Percentiles rank a stretch among this genome's conserved stretches.
Evolutionary conservation across 345 rosid species (phyloP).

Genomic region (Citrus cavaleriei): DNA sequence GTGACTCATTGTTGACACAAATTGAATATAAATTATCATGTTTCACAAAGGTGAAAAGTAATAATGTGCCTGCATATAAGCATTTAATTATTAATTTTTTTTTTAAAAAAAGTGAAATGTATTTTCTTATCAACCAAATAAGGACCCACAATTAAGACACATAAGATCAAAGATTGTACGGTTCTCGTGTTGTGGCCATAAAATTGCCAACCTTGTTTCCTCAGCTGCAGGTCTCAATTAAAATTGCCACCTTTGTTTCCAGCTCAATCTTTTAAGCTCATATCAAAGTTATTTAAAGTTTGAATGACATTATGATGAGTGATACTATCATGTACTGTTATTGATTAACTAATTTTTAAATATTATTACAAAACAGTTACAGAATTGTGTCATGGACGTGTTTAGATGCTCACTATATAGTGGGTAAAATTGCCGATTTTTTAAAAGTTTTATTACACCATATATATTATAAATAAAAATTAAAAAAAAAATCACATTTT

Average conservation of each 20-base stretch:
- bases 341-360: too few species aligned
- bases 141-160: constrained; percentile 4
- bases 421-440: too few species aligned
- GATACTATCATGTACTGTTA: accelerated
- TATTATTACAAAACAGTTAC: too few species aligned
- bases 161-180: not conserved
- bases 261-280: not conserved
- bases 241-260: not conserved
- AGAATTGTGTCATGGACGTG: too few species aligned
- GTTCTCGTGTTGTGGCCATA: not conserved
- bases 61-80: not conserved
- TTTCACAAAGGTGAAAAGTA: not conserved
- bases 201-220: constrained; percentile 6
- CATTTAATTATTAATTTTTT: not conserved
- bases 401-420: too few species aligned
- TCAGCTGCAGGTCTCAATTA: constrained; percentile 5
- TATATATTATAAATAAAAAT: not conserved
- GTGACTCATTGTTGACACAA: not conserved
- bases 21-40: not conserved
- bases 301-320: too few species aligned
- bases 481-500: not conserved
- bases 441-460: constrained; percentile 4
- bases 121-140: not conserved
- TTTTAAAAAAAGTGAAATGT: not conserved
- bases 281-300: constrained; percentile 7